Evolutionary conservation across 148 eudicot genomes (phyloP).

Genomic region (Cornus suecica): DNA sequence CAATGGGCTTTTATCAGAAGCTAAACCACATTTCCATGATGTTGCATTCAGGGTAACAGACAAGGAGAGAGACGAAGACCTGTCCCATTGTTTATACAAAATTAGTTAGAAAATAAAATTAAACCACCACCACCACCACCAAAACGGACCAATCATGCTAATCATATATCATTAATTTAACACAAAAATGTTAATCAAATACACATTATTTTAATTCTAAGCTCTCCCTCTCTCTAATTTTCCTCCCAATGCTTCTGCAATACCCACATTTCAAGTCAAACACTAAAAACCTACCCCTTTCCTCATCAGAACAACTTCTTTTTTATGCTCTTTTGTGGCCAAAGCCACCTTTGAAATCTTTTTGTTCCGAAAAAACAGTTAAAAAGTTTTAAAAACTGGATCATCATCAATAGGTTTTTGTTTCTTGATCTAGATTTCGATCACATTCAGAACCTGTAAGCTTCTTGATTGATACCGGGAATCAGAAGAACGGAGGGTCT

Average conservation of each 20-base stretch:
- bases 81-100: slow-evolving; percentile 25
- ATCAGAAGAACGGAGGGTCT: not conserved
- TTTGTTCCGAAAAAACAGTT: slow-evolving; percentile 4
- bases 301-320: not conserved
- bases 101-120: slow-evolving; percentile 4
- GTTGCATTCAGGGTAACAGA: slow-evolving; percentile 21
- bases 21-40: not conserved
- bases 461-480: slow-evolving; percentile 1
- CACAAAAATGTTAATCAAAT: slow-evolving; percentile 12
- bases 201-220: slow-evolving; percentile 16
- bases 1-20: not conserved
- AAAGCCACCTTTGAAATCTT: not conserved
- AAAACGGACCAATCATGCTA: slow-evolving; percentile 23
- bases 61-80: slow-evolving; percentile 36
- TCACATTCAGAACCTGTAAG: not conserved
- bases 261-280: slow-evolving; percentile 37
- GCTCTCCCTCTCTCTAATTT: slow-evolving; percentile 10
- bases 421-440: not conserved
- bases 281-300: slow-evolving; percentile 14
- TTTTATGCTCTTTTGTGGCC: slow-evolving; percentile 20
- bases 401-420: not conserved
- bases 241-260: slow-evolving; percentile 21
- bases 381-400: not conserved
- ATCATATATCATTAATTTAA: slow-evolving; percentile 11
- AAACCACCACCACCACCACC: slow-evolving; percentile 17